A percentile compares a stretch with the other conserved stretches of the same genome.
Evolutionary conservation across 2,329 filamentous ascomycete genomes (phyloP).

Genomic region (Alternaria ventricosa): DNA sequence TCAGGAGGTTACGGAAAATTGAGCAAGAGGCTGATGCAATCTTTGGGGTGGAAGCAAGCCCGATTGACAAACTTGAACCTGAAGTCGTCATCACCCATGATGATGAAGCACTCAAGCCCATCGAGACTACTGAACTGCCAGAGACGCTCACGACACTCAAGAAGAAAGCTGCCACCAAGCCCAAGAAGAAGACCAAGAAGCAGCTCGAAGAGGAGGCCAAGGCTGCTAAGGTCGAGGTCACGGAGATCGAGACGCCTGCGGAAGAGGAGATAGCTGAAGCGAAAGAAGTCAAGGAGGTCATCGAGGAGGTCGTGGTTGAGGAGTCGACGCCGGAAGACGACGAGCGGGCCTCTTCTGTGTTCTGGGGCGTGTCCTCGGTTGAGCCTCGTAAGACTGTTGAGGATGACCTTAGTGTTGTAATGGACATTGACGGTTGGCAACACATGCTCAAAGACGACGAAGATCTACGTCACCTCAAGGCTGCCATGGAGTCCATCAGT

Average conservation of each 20-base stretch:
- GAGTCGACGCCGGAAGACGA: conserved; percentile 43
- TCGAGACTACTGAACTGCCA: conserved; percentile 46
- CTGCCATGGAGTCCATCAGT: conserved; percentile 56
- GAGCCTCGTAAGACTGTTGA: conserved; percentile 69
- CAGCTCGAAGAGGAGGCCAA: conserved; percentile 67
- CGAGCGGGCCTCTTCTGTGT: conserved; percentile 60
- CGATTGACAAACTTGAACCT: conserved; percentile 52
- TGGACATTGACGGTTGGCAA: conserved; percentile 76
- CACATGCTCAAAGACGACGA: conserved; percentile 72
- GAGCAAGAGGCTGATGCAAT: conserved; percentile 85
- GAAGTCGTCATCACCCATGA: conserved; percentile 50
- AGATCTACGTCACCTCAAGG: conserved; percentile 64
- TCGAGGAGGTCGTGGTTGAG: conserved; percentile 39
- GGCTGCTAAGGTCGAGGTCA: conserved; percentile 41
- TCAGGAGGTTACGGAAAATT: conserved; percentile 73
- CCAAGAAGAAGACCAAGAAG: conserved; percentile 81
- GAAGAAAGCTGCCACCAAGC: conserved; percentile 56
- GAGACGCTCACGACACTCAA: conserved; percentile 30
- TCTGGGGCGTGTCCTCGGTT: conserved; percentile 66
- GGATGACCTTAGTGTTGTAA: conserved; percentile 67
- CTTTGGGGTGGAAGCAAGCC: conserved; percentile 53
- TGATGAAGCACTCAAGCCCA: conserved; percentile 49
- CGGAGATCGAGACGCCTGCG: conserved; percentile 48
- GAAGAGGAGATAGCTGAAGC: conserved; percentile 51
- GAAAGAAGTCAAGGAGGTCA: conserved; percentile 45